Percentiles rank a stretch among this genome's conserved stretches.
These are phyloP conservation scores for Senecio squalidus DNA, from an alignment of 140 eudicot genomes.

Conservation along the genomic window DNA sequence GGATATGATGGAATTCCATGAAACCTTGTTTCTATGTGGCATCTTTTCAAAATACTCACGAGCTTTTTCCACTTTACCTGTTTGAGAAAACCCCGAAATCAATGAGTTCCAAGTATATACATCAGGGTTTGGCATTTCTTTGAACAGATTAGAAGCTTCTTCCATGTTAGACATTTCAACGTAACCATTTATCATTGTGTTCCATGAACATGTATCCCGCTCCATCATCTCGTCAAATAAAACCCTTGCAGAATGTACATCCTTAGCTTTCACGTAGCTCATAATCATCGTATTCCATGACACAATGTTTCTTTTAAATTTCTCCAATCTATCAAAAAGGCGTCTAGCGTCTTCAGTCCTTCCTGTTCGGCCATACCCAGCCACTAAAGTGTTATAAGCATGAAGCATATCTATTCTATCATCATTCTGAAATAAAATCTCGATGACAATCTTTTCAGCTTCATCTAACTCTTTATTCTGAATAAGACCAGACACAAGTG, in stretches of 20 bases:
- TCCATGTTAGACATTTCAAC: slow-evolving; percentile 49
- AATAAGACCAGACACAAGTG: slow-evolving; percentile 75
- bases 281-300: slow-evolving; percentile 96
- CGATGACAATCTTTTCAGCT: slow-evolving; percentile 44
- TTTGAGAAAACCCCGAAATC: slow-evolving; percentile 66
- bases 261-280: slow-evolving; percentile 70
- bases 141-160: slow-evolving; percentile 53
- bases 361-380: slow-evolving; percentile 83
- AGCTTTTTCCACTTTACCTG: slow-evolving; percentile 52
- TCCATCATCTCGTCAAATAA: slow-evolving; percentile 66
- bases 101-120: slow-evolving; percentile 67
- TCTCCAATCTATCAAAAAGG: slow-evolving; percentile 52
- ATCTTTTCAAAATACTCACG: slow-evolving; percentile 43
- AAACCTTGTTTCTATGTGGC: slow-evolving; percentile 67
- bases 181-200: slow-evolving; percentile 82
- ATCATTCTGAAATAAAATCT: slow-evolving; percentile 20
- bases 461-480: slow-evolving; percentile 52
- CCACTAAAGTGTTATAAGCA: slow-evolving; percentile 85
- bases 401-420: slow-evolving; percentile 40
- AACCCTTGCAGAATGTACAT: slow-evolving; percentile 53
- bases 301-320: slow-evolving; percentile 54
- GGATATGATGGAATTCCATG: slow-evolving; percentile 87
- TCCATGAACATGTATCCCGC: slow-evolving; percentile 68
- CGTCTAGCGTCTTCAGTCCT: slow-evolving; percentile 63
- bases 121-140: slow-evolving; percentile 69